Base-by-base conservation (phyloP, 2,329 filamentous ascomycete genomes). In the Xylaria sp. region DNA sequence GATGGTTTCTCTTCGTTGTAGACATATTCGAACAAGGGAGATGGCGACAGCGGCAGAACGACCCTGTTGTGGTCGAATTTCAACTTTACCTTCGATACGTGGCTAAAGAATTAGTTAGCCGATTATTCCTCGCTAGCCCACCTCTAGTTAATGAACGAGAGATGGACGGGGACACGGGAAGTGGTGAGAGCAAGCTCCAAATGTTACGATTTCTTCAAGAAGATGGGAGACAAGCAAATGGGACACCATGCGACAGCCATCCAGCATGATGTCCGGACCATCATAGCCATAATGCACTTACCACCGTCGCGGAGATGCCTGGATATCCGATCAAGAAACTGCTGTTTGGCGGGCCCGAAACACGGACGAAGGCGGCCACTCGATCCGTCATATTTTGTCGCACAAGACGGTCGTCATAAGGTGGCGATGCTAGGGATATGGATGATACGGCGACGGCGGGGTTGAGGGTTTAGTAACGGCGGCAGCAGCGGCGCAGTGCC, bases 251-350 rank as follows among this genome's bases (percentile, higher is more conserved):
- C 57, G 48, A 66, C 65, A 66, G 65, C 48, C 66, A 60, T 21
- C 65, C 16, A 62, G 25, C 40, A 37, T n/a, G 23, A 29, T 51
- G 18, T 25, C 13, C 9, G 50, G n/a, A 16, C 40, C 18, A 61
- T 35, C 18, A 47, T n/a, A 54, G 42, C 32, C 25, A 65, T 62
- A 71, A 72, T 68, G 68, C 68, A 89, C 93, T 83, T 87, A 98
- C 94, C 88, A 98, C 83, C 44, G 96, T 99, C 77, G 96, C 96
- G 65, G 95, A 98, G 81, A 99, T 98, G 75, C 96, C 96, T 65
- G 96, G 96, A 82, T 98, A 99, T 76, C 96, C 96, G 75, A 98
- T 93, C 73, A 98, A 87, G 80, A 97, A 98, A 83, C 93, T 96
- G 83, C 93, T 96, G 84, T 99, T 99, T 76, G 96, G 94, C 79